Base-by-base conservation (phyloP, 23 red algal species). In the Gracilariopsis chorda region DNA sequence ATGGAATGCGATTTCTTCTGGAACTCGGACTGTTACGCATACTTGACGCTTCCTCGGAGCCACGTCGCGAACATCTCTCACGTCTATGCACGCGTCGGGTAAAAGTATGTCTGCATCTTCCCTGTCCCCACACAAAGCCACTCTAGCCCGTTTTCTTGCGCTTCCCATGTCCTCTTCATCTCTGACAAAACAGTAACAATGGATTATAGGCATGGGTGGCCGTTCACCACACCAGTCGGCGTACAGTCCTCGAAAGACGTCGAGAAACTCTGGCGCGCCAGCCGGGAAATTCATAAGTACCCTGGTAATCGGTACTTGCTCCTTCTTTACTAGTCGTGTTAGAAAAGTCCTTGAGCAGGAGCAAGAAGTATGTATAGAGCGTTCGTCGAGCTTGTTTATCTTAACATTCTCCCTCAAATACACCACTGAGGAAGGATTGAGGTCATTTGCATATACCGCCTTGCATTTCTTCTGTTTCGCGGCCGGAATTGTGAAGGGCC, bases 281-380 rank as follows among this genome's bases (percentile, higher is more conserved):
- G 87, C 52, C 21, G 96, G 96, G 55, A 95, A 93, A 40, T 98
- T 98, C 93, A 98, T 95, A 2, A 95, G 78, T 25, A 98, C 77
- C 19, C 34, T 70, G 16, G 82, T 90, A 40, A 98, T 79, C 4
- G 86, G 74, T 1, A 95, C 42, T 14, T 47, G 40, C 43, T 94
- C 80, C 0, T 70, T 27, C 33, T 51, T 36, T 20, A 98, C 44
- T 21, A 98, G 34, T 3, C 74, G n/a, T 35, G 39, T 34, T 1
- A 98, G 6, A 87, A 98, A 95, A 7, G 58, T 51, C 56, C 96
- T 78, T 0, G 96, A 92, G 70, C 90, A 88, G 1, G 60, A 45
- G 37, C 89, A 93, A 29, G 67, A 95, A 1, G 85, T 57, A 40
- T 27, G n/a, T 10, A 95, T 83, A 13, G 48, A 74, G 0, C 67